A percentile compares a stretch with the other conserved stretches of the same genome.
Evolutionary conservation across 2,329 filamentous ascomycete species (phyloP).

Genomic region (Ophiostoma quercus): DNA sequence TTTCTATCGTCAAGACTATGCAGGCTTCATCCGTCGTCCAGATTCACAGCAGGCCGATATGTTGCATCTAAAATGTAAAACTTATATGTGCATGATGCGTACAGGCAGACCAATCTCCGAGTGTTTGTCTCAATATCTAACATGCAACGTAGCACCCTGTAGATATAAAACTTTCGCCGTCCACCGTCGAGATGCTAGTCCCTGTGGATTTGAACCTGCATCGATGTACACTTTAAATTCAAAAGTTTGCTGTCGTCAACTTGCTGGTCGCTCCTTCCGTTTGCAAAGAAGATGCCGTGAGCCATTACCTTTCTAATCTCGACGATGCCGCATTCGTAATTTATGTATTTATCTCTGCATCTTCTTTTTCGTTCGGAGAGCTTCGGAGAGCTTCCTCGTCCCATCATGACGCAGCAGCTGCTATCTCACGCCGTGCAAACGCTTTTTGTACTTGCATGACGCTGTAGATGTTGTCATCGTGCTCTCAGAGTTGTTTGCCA

Average conservation of each 20-base stretch:
- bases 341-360: background rate
- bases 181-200: background rate
- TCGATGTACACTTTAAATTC: background rate
- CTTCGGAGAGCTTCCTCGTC: background rate
- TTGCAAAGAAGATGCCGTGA: background rate
- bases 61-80: background rate
- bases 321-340: background rate
- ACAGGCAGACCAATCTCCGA: background rate
- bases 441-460: background rate
- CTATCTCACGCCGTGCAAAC: background rate
- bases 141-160: too few species aligned
- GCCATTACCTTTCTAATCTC: background rate
- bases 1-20: background rate
- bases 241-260: background rate
- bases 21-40: background rate
- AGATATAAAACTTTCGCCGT: background rate
- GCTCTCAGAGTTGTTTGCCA: background rate
- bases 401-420: background rate
- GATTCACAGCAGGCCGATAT: background rate
- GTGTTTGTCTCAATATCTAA: too few species aligned
- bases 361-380: background rate
- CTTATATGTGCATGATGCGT: background rate
- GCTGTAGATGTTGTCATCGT: background rate
- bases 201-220: background rate
- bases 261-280: conserved; percentile 4